Base-by-base conservation (phyloP, 352 stramenopile genomes). In the Hyaloperonospora brassicae region DNA sequence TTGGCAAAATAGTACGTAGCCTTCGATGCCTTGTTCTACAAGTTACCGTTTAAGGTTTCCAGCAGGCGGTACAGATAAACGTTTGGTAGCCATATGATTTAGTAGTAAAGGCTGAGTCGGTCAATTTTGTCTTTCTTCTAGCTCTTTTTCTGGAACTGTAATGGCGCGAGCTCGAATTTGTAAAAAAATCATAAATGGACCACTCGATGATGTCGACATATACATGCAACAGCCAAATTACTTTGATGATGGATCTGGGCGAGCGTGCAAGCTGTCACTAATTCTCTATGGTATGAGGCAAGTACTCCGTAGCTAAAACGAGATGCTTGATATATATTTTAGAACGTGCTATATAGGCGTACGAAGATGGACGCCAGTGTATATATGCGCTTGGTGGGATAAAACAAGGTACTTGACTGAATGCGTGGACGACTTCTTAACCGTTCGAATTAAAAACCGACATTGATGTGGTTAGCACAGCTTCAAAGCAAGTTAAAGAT, bases 401-500 rank as follows among this genome's bases (percentile, higher is more conserved):
- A 0, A 35, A 50, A 38, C 22, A 54, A 46, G 22, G 13, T 50
- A 2, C 53, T 40, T 35, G 12, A 54, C 53, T 1, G 42, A 54
- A 3, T 60, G 45, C 27, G 46, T 50, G 7, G 45, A 54, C 22
- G 45, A 60, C 36, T 36, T 47, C 1, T 52, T 54, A 30, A 50
- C 54, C 24, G n/a, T 54, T 41, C 25, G 45, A 10, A 50, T 25
- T 7, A 30, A 50, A 7, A n/a, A n/a, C 25, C 30, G 27, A 59
- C 22, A 54, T 54, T 11, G 45, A 59, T 21, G 46, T 34, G 31
- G 30, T n/a, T 59, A 27, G 40, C 8, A 23, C 17, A 50, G 39
- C 27, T 60, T 13, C 23, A 17, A 1, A 54, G 21, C 30, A 22
- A 60, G 31, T 50, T 60, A 6, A 60, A 60, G 13, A 44, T 54